Conservation (phyloP, 169 alveolate genomes). For the Eimeria praecox region DNA sequence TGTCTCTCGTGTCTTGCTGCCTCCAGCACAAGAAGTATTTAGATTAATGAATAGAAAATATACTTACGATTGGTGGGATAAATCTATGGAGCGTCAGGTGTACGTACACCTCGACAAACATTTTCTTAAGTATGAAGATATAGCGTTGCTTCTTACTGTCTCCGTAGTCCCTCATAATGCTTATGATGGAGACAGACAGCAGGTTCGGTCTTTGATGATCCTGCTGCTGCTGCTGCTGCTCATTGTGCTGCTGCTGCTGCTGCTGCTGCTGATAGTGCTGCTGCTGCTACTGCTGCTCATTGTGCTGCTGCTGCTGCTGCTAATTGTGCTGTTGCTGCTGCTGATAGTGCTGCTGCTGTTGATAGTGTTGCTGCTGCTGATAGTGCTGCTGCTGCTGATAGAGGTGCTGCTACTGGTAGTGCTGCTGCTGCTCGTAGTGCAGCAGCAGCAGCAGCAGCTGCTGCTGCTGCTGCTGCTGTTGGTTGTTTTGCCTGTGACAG, state of each 20-base stretch:
- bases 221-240: background rate
- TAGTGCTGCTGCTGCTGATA: background rate
- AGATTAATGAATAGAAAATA: background rate
- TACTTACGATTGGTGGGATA: conserved; percentile 37
- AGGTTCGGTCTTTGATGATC: background rate
- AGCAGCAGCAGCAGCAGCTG: conserved; percentile 27
- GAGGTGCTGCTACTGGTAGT: background rate
- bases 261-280: conserved; percentile 14
- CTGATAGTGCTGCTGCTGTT: conserved; percentile 27
- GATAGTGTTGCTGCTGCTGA: background rate
- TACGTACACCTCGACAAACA: background rate
- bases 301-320: background rate
- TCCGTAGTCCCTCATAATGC: conserved; percentile 40
- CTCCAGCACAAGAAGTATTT: background rate
- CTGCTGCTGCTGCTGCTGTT: background rate
- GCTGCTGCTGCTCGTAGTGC: background rate
- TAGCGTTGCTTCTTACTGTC: background rate
- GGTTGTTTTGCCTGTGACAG: background rate
- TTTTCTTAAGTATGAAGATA: background rate
- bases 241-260: no score
- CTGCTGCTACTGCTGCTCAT: conserved; percentile 27
- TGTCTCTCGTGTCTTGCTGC: background rate
- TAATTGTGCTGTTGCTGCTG: background rate
- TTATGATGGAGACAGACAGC: background rate
- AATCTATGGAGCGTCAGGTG: background rate